These are phyloP conservation scores for Gymnopus androsaceus DNA, from an alignment of 1,284 basidiomycete genomes.

Conservation along the genomic window DNA sequence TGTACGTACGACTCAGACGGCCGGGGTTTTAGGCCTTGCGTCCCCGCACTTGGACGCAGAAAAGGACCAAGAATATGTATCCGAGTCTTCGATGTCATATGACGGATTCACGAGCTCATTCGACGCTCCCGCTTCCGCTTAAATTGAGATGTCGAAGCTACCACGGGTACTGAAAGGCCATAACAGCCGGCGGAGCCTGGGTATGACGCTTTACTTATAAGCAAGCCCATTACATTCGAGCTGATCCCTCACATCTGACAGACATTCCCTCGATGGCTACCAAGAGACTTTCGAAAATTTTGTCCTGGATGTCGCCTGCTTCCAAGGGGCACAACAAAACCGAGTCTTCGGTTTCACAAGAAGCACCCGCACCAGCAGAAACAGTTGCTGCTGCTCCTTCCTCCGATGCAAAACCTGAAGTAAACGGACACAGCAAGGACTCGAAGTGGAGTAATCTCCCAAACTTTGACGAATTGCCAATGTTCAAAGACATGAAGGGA, in stretches of 20 bases:
- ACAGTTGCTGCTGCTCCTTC: slow-evolving; percentile 15
- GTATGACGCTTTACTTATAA: background rate
- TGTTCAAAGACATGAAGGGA: slow-evolving; percentile 56
- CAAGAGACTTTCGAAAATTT: slow-evolving; percentile 14
- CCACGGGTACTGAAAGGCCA: background rate
- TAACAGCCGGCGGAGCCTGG: background rate
- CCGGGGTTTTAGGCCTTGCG: background rate
- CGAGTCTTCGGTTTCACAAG: background rate
- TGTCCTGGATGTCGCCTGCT: slow-evolving; percentile 13
- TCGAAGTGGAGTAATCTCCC: slow-evolving; percentile 47
- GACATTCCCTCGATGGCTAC: slow-evolving; percentile 9
- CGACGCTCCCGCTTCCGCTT: background rate
- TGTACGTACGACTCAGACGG: no score
- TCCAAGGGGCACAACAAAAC: background rate
- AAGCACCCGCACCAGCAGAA: background rate
- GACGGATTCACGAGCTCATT: slow-evolving; percentile 9
- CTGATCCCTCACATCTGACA: background rate
- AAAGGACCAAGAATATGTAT: no score
- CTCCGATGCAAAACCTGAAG: slow-evolving; percentile 29
- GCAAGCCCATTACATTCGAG: background rate
- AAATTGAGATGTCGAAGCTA: no score
- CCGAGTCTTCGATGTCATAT: background rate
- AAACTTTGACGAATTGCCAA: slow-evolving; percentile 62
- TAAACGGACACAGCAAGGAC: no score
- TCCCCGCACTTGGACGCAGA: no score